These are phyloP conservation scores for Aspergillus sclerotioniger DNA, from an alignment of 495 filamentous ascomycete species.

Conservation along the genomic window DNA sequence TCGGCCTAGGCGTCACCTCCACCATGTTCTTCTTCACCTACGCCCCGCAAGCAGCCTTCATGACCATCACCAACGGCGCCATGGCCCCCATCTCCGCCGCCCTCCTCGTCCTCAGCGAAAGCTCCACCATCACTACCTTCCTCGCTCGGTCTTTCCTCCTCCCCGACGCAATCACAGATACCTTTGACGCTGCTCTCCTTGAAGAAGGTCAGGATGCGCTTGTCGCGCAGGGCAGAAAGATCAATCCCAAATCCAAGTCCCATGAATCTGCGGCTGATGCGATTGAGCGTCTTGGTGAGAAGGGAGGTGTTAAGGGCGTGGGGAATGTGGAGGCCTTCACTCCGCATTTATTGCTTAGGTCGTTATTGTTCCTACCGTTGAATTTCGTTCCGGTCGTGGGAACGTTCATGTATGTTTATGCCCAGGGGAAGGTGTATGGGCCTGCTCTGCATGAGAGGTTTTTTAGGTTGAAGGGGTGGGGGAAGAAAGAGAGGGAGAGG, in stretches of 20 bases:
- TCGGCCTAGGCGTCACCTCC: conserved; percentile 69
- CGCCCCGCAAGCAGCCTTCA: conserved; percentile 79
- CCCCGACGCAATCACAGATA: conserved; percentile 78
- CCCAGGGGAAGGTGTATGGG: conserved; percentile 64
- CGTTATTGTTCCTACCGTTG: conserved; percentile 77
- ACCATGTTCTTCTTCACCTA: conserved; percentile 89
- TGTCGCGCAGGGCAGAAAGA: conserved; percentile 66
- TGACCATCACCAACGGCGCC: conserved; percentile 78
- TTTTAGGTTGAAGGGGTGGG: conserved; percentile 87
- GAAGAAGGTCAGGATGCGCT: conserved; percentile 53
- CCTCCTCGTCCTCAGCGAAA: conserved; percentile 77
- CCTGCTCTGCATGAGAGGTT: conserved; percentile 61
- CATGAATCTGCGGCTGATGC: conserved; percentile 34
- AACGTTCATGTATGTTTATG: conserved; percentile 70
- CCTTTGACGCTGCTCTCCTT: conserved; percentile 81
- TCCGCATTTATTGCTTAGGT: conserved; percentile 63
- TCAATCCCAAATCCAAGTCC: no score
- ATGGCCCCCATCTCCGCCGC: conserved; percentile 70
- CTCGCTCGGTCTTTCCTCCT: conserved; percentile 74
- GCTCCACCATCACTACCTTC: conserved; percentile 71
- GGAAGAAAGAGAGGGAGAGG: conserved; percentile 54
- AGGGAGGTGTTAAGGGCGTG: conserved; percentile 63
- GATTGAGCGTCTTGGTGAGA: conserved; percentile 69
- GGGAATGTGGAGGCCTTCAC: conserved; percentile 48
- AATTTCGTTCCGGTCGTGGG: conserved; percentile 92